phyloP scores from a whole-genome alignment of 2,329 filamentous ascomycete genomes.

The Thelonectria discophora region DNA sequence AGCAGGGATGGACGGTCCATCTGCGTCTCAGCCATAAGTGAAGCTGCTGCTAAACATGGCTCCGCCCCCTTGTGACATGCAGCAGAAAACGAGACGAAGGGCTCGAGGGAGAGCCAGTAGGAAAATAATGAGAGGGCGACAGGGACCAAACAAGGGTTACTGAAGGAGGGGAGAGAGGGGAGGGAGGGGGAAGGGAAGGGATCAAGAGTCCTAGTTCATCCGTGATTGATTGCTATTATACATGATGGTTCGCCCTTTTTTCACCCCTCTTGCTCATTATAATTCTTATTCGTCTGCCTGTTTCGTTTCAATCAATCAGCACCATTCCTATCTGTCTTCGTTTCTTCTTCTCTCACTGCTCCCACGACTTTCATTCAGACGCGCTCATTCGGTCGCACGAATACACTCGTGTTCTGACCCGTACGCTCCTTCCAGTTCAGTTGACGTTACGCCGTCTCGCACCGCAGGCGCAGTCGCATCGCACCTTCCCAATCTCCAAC shows the following conservation, averaged over 20 bases:
- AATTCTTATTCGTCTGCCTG: not conserved
- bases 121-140: not conserved
- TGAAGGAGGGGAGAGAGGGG: not conserved
- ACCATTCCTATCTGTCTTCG: not conserved
- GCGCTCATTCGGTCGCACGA: not conserved
- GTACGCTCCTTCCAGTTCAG: not conserved
- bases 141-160: not conserved
- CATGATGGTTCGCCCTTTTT: not conserved
- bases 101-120: not conserved
- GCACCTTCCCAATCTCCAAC: not conserved
- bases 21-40: slow-evolving; percentile 13
- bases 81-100: slow-evolving; percentile 8
- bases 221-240: not conserved
- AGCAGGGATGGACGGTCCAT: slow-evolving; percentile 30
- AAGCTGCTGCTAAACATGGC: slow-evolving; percentile 7
- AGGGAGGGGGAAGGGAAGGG: not conserved
- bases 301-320: not conserved
- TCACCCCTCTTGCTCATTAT: not conserved
- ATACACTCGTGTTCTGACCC: not conserved
- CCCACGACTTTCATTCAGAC: not conserved
- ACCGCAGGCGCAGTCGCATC: not conserved
- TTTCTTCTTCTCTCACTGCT: not conserved
- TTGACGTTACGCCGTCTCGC: not conserved
- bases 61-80: slow-evolving; percentile 31
- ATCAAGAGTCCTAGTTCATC: not conserved